phyloP scores from a whole-genome alignment of 164 flowering plant species.

The Stephania cephalantha region DNA sequence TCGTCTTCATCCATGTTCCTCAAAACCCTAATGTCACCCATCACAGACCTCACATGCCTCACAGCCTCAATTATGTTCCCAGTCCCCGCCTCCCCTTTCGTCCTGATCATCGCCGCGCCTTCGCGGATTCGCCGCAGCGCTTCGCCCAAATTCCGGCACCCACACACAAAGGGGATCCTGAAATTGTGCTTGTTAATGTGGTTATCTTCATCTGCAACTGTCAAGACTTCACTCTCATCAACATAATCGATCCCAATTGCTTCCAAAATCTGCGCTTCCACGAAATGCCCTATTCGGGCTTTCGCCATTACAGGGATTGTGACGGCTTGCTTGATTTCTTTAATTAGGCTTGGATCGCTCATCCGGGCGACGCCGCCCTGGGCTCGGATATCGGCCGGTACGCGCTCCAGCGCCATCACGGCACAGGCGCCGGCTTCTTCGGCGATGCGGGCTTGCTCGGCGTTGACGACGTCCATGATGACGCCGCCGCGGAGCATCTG shows the following conservation, averaged over 20 bases:
- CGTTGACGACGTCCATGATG: constrained; percentile 37
- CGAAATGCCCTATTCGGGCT: constrained; percentile 33
- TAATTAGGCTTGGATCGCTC: constrained; percentile 34
- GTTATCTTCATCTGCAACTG: constrained; percentile 28
- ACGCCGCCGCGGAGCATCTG: constrained; percentile 43
- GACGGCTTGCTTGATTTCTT: constrained; percentile 31
- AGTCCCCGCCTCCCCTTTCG: constrained; percentile 35
- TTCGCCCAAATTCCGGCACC: constrained; percentile 30
- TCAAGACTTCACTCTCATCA: constrained; percentile 31
- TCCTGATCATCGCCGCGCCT: constrained; percentile 35
- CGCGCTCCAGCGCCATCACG: constrained; percentile 34
- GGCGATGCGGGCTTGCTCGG: constrained; percentile 36
- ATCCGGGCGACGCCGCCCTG: constrained; percentile 39
- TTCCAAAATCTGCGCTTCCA: constrained; percentile 33
- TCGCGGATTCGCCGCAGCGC: constrained; percentile 27
- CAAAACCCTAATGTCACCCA: constrained; percentile 37
- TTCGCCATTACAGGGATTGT: constrained; percentile 38
- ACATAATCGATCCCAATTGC: constrained; percentile 28
- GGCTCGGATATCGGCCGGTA: constrained; percentile 31
- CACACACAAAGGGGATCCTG: constrained; percentile 28
- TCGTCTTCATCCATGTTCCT: constrained; percentile 45
- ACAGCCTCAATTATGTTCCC: constrained; percentile 39
- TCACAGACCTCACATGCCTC: constrained; percentile 35
- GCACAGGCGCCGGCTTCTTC: constrained; percentile 44
- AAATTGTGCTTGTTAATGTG: constrained; percentile 37